A percentile compares a stretch with the other conserved stretches of the same genome.
These are phyloP conservation scores for Apiospora arundinis DNA, from an alignment of 2,329 filamentous ascomycete genomes.

Conservation along the genomic window DNA sequence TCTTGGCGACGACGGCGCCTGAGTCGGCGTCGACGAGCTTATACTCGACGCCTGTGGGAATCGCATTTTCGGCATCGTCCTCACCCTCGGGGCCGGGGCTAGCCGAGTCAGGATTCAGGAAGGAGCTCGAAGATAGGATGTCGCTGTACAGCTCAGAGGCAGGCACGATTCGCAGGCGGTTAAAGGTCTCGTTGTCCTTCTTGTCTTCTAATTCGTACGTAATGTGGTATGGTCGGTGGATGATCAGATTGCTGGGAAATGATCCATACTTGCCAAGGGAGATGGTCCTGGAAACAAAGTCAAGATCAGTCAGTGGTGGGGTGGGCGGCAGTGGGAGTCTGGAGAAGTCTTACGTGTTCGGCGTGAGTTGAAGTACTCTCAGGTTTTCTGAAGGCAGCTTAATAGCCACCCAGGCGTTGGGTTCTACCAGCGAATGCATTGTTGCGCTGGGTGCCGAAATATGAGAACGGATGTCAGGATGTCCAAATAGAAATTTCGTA, in stretches of 20 bases:
- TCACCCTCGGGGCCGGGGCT: constrained; percentile 47
- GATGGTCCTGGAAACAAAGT: constrained; percentile 67
- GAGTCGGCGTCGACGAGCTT: constrained; percentile 52
- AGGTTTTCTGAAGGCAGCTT: constrained; percentile 64
- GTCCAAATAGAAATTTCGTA: constrained; percentile 4
- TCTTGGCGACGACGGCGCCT: constrained; percentile 58
- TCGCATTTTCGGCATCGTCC: constrained; percentile 51
- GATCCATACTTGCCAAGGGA: constrained; percentile 91
- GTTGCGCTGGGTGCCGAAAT: constrained; percentile 21
- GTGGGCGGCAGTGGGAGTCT: constrained; percentile 23
- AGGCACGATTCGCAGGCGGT: constrained; percentile 77
- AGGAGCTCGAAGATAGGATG: constrained; percentile 59
- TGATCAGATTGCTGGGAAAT: constrained; percentile 86
- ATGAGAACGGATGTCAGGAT: neutral
- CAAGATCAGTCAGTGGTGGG: constrained; percentile 21
- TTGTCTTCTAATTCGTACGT: constrained; percentile 89
- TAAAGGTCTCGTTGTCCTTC: constrained; percentile 66
- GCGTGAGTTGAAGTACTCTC: constrained; percentile 62
- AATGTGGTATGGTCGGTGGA: constrained; percentile 89
- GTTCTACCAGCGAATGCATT: constrained; percentile 56
- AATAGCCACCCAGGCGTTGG: constrained; percentile 66
- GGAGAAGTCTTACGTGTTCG: constrained; percentile 60
- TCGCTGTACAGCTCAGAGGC: constrained; percentile 85
- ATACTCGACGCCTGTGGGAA: constrained; percentile 54
- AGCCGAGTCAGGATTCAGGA: constrained; percentile 39